phyloP scores from a whole-genome alignment of 1,284 basidiomycete genomes.

The Pterulicium gracile region DNA sequence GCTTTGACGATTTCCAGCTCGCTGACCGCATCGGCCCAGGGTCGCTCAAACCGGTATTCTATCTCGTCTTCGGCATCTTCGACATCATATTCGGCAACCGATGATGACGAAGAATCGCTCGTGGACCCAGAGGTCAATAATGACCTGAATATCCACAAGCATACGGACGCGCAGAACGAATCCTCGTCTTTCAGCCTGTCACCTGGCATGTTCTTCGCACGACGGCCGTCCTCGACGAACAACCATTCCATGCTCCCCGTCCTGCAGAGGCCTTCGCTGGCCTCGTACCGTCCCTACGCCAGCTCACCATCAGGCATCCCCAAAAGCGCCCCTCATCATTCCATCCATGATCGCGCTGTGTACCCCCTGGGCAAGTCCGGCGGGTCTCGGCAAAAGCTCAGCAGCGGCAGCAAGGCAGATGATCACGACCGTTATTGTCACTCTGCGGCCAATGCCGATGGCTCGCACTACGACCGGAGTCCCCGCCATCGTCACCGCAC shows the following conservation, averaged over 20 bases:
- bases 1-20: constrained; percentile 42
- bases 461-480: background rate
- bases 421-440: background rate
- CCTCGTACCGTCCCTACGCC: constrained; percentile 31
- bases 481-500: constrained; percentile 24
- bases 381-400: background rate
- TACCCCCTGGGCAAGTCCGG: background rate
- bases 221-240: constrained; percentile 62
- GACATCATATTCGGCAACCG: constrained; percentile 47
- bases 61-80: constrained; percentile 49
- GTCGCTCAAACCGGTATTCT: constrained; percentile 35
- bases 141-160: too few species aligned
- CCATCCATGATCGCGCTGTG: background rate
- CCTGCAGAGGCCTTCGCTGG: constrained; percentile 33
- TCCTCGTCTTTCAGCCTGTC: constrained; percentile 21
- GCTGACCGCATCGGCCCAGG: constrained; percentile 40
- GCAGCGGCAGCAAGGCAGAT: background rate
- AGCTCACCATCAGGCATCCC: constrained; percentile 31
- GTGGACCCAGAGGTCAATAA: constrained; percentile 23
- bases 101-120: constrained; percentile 41
- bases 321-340: constrained; percentile 24
- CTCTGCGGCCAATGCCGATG: background rate
- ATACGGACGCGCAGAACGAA: constrained; percentile 28
- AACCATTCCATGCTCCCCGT: constrained; percentile 49
- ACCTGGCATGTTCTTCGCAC: constrained; percentile 46